phyloP scores from a whole-genome alignment of 345 rosid species.

The Melastoma malabathricum region DNA sequence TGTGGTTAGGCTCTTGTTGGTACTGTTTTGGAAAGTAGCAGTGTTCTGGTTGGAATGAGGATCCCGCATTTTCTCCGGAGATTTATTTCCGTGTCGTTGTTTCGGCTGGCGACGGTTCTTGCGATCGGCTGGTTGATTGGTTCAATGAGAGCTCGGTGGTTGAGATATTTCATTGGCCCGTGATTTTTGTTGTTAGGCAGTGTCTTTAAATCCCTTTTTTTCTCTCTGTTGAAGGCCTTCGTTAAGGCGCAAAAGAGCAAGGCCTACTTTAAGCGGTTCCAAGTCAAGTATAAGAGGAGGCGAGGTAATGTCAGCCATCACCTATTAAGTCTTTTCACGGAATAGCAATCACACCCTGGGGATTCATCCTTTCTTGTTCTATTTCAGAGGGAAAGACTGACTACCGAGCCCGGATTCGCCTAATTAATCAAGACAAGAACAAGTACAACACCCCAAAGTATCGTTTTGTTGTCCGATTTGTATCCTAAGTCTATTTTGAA shows the following conservation, averaged over 20 bases:
- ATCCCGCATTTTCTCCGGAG: too few species aligned
- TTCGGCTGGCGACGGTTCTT: too few species aligned
- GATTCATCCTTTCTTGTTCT: not conserved
- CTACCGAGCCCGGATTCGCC: conserved; percentile 67
- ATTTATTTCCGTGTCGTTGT: too few species aligned
- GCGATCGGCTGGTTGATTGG: too few species aligned
- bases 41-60: too few species aligned
- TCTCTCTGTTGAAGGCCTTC: conserved; percentile 32
- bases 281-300: conserved; percentile 61
- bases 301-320: conserved; percentile 22
- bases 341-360: not conserved
- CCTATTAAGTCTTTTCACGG: not conserved
- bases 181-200: too few species aligned
- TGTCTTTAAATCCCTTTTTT: not conserved
- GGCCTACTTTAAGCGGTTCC: conserved; percentile 60
- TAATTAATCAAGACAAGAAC: conserved; percentile 76
- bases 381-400: conserved; percentile 72
- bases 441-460: conserved; percentile 76
- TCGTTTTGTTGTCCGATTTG: conserved; percentile 67
- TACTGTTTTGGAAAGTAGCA: too few species aligned
- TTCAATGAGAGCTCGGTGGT: too few species aligned
- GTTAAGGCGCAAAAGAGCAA: conserved; percentile 41
- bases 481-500: conserved; percentile 21
- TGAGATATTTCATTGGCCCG: too few species aligned
- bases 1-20: too few species aligned